Conservation (phyloP, 192 early-diverging fungal genomes). For the Mortierella alpina region DNA sequence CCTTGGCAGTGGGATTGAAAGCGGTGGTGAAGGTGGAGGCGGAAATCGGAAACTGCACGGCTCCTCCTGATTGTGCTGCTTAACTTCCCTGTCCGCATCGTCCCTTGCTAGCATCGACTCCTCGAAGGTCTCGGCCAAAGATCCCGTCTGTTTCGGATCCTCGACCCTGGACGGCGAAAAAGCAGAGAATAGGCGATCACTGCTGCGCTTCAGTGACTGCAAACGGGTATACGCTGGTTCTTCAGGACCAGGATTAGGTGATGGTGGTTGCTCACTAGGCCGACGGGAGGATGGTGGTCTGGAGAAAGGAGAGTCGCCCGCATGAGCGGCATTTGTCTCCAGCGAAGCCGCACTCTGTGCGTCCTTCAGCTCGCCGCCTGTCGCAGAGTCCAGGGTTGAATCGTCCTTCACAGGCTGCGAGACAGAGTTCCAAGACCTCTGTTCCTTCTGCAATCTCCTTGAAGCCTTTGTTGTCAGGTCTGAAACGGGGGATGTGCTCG, state of each 20-base stretch:
- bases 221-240: slow-evolving; percentile 14
- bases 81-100: neutral
- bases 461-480: slow-evolving; percentile 9
- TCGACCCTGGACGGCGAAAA: slow-evolving; percentile 1
- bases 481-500: neutral
- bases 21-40: slow-evolving; percentile 34
- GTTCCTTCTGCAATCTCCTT: slow-evolving; percentile 22
- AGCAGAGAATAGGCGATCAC: slow-evolving; percentile 15
- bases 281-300: neutral
- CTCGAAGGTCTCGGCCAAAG: slow-evolving; percentile 2
- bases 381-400: neutral
- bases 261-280: neutral
- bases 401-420: slow-evolving; percentile 17
- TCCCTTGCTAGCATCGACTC: slow-evolving; percentile 34
- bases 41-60: slow-evolving; percentile 36
- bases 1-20: slow-evolving; percentile 31
- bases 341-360: neutral
- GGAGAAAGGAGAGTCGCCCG: no score
- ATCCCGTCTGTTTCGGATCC: no score
- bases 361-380: no score
- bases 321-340: no score
- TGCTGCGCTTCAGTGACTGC: slow-evolving; percentile 21
- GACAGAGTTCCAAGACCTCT: neutral
- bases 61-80: slow-evolving; percentile 1
- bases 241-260: slow-evolving; percentile 4